These are phyloP conservation scores for Hemileccinum rubropunctum DNA, from an alignment of 768 basidiomycete genomes.

Conservation along the genomic window DNA sequence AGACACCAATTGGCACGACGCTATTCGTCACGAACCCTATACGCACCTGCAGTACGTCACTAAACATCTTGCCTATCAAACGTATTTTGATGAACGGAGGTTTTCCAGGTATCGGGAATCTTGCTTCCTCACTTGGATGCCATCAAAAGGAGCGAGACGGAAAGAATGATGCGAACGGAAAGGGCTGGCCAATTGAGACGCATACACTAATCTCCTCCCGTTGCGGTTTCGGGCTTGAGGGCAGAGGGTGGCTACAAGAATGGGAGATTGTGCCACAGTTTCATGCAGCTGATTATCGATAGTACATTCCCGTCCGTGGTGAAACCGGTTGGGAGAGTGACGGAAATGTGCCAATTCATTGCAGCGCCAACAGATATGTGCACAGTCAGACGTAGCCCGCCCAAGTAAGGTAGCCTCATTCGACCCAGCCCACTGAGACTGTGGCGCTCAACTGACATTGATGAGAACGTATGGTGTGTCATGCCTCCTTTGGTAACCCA, in stretches of 20 bases:
- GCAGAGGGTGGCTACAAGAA: neutral
- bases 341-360: neutral
- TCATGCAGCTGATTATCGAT: neutral
- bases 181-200: no score
- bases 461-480: no score
- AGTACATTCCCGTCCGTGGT: neutral
- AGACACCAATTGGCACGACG: neutral
- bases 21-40: neutral
- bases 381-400: no score
- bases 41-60: neutral
- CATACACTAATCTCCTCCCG: neutral
- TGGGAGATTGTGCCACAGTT: no score
- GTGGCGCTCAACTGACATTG: no score
- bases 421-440: no score
- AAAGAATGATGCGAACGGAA: no score
- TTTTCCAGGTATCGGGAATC: neutral
- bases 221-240: neutral
- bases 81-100: neutral
- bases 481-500: no score
- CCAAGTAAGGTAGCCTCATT: no score
- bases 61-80: neutral
- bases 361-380: neutral
- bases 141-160: neutral
- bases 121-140: neutral
- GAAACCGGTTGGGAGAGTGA: no score